Evolutionary conservation across 2,329 filamentous ascomycete genomes (phyloP), one percentile per base, ranked within the genome.

Genomic region (Trichoderma lentiforme): DNA sequence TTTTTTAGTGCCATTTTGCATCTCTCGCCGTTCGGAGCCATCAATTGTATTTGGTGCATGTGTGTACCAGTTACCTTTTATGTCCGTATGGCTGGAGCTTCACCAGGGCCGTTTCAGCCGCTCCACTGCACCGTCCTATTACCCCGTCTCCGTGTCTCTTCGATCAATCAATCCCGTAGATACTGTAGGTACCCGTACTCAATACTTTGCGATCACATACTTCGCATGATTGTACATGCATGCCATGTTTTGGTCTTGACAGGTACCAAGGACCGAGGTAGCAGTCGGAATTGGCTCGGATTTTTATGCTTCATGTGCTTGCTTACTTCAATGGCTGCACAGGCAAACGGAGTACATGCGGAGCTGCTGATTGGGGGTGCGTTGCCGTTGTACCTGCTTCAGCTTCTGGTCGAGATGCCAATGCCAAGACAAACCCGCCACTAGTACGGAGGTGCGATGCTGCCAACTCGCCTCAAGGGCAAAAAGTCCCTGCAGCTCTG

Each of bases 401-500:
- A 58, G 51, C 64, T 43, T 56, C 51, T 43, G 51, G 28, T 43
- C 39, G 39, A 34, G 57, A 67, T 67, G 64, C 64, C 64, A 67
- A 67, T 53, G 47, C 47, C 47, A 53, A 53, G 64, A 67, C 64
- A 58, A 58, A 61, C 57, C 67, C 43, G 56, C 43, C 34, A 69
- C 66, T 60, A 69, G 66, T 24, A 47, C 53, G 66, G 56, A 47
- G 36, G 66, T 34, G 36, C 64, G 53, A 67, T 67, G 66, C 66
- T 69, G 66, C 66, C 57, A 70, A 62, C 51, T 36, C 66, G 56
- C 66, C 66, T 26, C 21, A 39, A 61, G 67, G 39, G 51, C 15
- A 14, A 53, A 70, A 61, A 69, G 66, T 51, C 66, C 66, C 66
- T 69, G 66, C 56, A 69, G 66, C 56, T 61, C 56, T 61, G 34